A percentile compares a stretch with the other conserved stretches of the same genome.
Conservation (phyloP, 1,284 basidiomycete species). For the Rhizoctonia solani region DNA sequence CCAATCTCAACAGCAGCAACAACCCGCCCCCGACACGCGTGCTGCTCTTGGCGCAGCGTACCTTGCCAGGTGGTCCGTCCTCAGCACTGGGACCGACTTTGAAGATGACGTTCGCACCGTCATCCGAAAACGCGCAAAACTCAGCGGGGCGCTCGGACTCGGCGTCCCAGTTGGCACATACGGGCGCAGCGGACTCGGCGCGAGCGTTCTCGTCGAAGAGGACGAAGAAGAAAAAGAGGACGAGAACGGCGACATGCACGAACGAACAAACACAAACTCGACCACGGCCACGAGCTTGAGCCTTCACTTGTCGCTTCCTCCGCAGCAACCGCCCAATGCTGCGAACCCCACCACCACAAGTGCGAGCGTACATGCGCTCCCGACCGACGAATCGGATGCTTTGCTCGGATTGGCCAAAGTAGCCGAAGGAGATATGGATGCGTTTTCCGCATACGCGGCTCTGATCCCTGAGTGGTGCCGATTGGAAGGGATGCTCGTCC, state of each 20-base stretch:
- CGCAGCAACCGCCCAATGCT: not conserved
- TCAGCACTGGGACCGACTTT: constrained; percentile 66
- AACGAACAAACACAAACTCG: constrained; percentile 51
- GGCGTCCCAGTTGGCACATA: constrained; percentile 1
- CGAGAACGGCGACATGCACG: constrained; percentile 42
- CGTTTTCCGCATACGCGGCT: constrained; percentile 79
- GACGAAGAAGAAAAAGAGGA: constrained; percentile 68
- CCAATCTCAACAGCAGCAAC: constrained; percentile 2
- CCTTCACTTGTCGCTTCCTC: not conserved
- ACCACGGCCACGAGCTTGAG: constrained; percentile 50
- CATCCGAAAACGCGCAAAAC: constrained; percentile 57
- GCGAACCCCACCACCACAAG: constrained; percentile 44
- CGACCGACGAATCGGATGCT: constrained; percentile 68
- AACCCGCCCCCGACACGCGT: constrained; percentile 51
- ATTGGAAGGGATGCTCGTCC: constrained; percentile 73
- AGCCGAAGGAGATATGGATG: constrained; percentile 77
- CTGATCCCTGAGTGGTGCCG: constrained; percentile 81
- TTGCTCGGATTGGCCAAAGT: constrained; percentile 77
- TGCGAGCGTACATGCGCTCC: constrained; percentile 67
- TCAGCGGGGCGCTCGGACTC: constrained; percentile 2
- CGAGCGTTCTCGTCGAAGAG: constrained; percentile 67
- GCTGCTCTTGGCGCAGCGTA: constrained; percentile 73
- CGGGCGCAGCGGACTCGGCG: constrained; percentile 57
- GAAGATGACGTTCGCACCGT: constrained; percentile 76
- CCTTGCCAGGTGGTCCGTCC: constrained; percentile 70